These are phyloP conservation scores for Ajuga chamaepitys DNA, from an alignment of 257 asterid species.

Conservation along the genomic window DNA sequence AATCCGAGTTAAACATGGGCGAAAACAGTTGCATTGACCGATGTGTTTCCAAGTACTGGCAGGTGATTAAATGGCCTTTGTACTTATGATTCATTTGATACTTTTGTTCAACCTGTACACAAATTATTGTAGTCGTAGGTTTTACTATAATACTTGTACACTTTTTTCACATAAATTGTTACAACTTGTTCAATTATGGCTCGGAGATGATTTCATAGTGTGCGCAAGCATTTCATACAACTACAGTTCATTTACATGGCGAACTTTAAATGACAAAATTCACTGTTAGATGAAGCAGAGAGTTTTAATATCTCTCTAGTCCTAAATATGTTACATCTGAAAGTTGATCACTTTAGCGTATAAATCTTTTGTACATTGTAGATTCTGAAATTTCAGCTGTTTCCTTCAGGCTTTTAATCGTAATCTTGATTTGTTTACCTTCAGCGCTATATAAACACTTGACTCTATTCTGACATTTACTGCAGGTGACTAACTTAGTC, in stretches of 20 bases:
- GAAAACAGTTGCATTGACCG: constrained; percentile 89
- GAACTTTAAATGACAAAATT: not conserved
- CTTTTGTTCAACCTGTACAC: not conserved
- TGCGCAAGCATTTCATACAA: not conserved
- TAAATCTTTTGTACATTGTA: not conserved
- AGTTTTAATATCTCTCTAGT: not conserved
- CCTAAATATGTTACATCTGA: not conserved
- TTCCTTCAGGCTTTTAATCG: not conserved
- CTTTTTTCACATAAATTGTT: not conserved
- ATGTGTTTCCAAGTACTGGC: constrained; percentile 84
- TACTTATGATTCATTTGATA: not conserved
- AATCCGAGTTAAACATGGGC: constrained; percentile 85
- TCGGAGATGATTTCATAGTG: not conserved
- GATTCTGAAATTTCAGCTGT: not conserved
- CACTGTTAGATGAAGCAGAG: not conserved
- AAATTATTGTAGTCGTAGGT: not conserved
- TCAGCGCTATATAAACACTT: not conserved
- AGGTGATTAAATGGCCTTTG: constrained; percentile 17
- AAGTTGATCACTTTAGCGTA: not conserved
- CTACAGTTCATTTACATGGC: not conserved
- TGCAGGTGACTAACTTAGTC: constrained; percentile 89
- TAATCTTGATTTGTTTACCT: not conserved
- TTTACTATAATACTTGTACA: not conserved
- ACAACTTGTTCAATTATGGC: not conserved
- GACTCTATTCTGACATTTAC: not conserved